phyloP scores from a whole-genome alignment of 805 yeast species.

The Ogataea sp. region DNA sequence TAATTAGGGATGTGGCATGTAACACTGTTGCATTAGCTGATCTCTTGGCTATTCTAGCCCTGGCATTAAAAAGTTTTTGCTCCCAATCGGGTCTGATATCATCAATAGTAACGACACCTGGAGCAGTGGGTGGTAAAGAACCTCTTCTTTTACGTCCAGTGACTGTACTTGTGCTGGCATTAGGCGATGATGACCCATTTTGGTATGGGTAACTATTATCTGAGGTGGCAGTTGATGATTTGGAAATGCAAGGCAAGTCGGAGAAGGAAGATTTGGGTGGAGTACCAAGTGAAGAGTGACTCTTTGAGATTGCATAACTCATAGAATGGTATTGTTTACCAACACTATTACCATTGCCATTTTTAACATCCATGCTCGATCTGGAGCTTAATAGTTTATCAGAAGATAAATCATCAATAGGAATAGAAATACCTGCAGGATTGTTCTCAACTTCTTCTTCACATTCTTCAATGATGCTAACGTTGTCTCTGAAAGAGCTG shows the following conservation, averaged over 20 bases:
- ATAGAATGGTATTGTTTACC: conserved; percentile 8
- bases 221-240: background rate
- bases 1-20: conserved; percentile 75
- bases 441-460: conserved; percentile 3
- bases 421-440: background rate
- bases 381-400: background rate
- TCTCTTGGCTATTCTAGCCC: conserved; percentile 70
- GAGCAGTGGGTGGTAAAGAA: conserved; percentile 59
- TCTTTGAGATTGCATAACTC: conserved; percentile 18
- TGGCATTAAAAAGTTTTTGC: conserved; percentile 57
- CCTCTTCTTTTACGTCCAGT: conserved; percentile 30
- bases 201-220: background rate
- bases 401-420: conserved; percentile 3
- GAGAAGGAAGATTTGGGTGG: conserved; percentile 12
- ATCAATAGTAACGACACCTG: conserved; percentile 73
- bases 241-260: background rate
- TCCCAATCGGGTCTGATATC: conserved; percentile 92
- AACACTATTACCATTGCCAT: background rate
- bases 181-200: background rate
- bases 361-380: background rate
- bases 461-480: conserved; percentile 17
- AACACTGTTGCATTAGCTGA: conserved; percentile 93
- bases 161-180: background rate
- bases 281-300: conserved; percentile 19
- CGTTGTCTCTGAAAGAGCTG: conserved; percentile 21